Percentiles rank a stretch among this genome's conserved stretches.
phyloP scores from a whole-genome alignment of 1,139 yeast species.

The Debaryomyces sp. region DNA sequence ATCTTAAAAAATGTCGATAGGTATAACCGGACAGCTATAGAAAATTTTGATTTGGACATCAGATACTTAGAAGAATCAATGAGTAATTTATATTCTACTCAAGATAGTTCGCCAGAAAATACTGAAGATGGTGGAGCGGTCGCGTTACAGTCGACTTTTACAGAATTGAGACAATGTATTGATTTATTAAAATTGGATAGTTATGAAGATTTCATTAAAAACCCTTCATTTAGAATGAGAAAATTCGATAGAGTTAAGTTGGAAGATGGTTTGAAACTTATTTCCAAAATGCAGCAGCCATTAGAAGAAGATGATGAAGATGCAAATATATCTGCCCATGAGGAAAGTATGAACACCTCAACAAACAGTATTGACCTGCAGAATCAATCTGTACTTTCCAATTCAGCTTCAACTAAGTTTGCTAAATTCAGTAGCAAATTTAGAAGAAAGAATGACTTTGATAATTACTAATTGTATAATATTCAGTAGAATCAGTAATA shows the following conservation, averaged over 20 bases:
- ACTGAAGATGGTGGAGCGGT: constrained; percentile 35
- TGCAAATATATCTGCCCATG: constrained; percentile 12
- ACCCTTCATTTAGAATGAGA: constrained; percentile 44
- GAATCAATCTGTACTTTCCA: constrained; percentile 27
- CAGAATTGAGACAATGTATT: constrained; percentile 48
- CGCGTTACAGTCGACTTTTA: constrained; percentile 47
- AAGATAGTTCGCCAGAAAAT: constrained; percentile 17
- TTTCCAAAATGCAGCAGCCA: constrained; percentile 37
- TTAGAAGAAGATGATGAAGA: constrained; percentile 12
- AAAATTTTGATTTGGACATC: constrained; percentile 48
- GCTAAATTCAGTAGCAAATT: constrained; percentile 46
- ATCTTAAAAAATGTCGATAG: constrained; percentile 53
- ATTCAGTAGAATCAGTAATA: neutral
- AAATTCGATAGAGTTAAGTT: constrained; percentile 43
- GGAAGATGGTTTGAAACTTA: constrained; percentile 44
- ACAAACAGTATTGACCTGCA: constrained; percentile 24
- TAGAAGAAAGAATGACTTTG: constrained; percentile 19
- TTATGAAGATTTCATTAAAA: constrained; percentile 43
- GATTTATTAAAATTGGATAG: constrained; percentile 43
- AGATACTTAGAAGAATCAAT: constrained; percentile 44
- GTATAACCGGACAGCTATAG: constrained; percentile 45
- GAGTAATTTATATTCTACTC: constrained; percentile 29
- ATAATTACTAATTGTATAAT: neutral
- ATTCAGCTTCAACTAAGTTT: constrained; percentile 40
- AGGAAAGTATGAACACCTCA: constrained; percentile 23